These are phyloP conservation scores for Pythium brachiatum DNA, from an alignment of 352 stramenopile genomes.

Conservation along the genomic window DNA sequence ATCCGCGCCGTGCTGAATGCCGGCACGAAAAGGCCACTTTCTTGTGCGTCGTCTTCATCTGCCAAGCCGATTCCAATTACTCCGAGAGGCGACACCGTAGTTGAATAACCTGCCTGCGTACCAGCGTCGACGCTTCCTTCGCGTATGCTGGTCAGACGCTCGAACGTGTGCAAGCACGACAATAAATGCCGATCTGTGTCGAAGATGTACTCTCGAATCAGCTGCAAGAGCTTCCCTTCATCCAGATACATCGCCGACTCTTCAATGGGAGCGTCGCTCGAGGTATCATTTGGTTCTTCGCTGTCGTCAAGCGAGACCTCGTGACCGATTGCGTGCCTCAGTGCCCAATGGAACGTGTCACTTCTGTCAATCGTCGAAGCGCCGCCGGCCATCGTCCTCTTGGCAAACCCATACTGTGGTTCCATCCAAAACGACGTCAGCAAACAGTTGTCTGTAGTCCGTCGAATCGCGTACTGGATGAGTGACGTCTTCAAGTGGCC, in stretches of 20 bases:
- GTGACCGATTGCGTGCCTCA: slow-evolving; percentile 72
- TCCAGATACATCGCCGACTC: slow-evolving; percentile 47
- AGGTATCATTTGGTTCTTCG: slow-evolving; percentile 8
- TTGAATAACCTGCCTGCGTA: background rate
- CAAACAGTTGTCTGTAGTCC: slow-evolving; percentile 71
- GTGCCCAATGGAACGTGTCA: slow-evolving; percentile 64
- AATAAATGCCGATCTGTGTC: slow-evolving; percentile 77
- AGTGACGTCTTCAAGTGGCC: slow-evolving; percentile 68
- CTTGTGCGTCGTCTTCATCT: background rate
- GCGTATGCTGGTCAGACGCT: slow-evolving; percentile 60
- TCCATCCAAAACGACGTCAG: slow-evolving; percentile 90
- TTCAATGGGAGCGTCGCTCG: background rate
- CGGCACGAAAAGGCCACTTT: slow-evolving; percentile 45
- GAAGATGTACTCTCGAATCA: slow-evolving; percentile 76
- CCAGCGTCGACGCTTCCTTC: slow-evolving; percentile 37
- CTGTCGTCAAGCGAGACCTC: slow-evolving; percentile 52
- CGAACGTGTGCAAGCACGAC: slow-evolving; percentile 81
- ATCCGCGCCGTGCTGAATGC: slow-evolving; percentile 85
- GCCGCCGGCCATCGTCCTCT: slow-evolving; percentile 39
- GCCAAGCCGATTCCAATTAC: slow-evolving; percentile 36
- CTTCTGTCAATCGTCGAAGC: slow-evolving; percentile 33
- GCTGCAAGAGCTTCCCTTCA: slow-evolving; percentile 66
- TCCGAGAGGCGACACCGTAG: slow-evolving; percentile 25
- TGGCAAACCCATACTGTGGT: slow-evolving; percentile 72
- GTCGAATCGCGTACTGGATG: slow-evolving; percentile 76